These are phyloP conservation scores for Cladosporium sp. DNA, from an alignment of 2,329 filamentous ascomycete species.

Conservation along the genomic window DNA sequence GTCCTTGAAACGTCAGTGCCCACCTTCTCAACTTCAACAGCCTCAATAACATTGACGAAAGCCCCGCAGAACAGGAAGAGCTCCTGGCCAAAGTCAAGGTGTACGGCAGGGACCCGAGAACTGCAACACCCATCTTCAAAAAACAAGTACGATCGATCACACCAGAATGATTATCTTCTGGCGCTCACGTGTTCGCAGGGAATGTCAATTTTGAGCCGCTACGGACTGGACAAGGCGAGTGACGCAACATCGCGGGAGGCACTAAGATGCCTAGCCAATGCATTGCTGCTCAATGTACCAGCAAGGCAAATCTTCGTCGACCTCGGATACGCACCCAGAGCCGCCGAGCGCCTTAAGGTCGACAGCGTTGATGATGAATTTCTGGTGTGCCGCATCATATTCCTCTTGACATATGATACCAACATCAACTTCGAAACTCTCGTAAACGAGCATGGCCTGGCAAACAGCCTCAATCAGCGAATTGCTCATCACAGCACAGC, in stretches of 20 bases:
- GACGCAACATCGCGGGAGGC: slow-evolving; percentile 66
- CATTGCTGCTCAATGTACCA: slow-evolving; percentile 63
- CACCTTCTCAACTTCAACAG: background rate
- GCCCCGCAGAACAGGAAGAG: slow-evolving; percentile 54
- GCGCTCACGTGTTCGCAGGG: slow-evolving; percentile 50
- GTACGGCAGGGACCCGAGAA: slow-evolving; percentile 64
- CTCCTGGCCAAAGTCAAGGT: slow-evolving; percentile 65
- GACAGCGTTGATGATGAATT: slow-evolving; percentile 83
- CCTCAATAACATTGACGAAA: slow-evolving; percentile 6
- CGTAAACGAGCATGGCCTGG: slow-evolving; percentile 61
- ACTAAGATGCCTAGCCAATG: slow-evolving; percentile 78
- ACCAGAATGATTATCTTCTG: background rate
- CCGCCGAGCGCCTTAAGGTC: slow-evolving; percentile 64
- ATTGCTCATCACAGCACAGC: slow-evolving; percentile 39
- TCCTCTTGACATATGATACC: slow-evolving; percentile 73
- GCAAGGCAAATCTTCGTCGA: slow-evolving; percentile 71
- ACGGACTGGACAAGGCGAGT: slow-evolving; percentile 66
- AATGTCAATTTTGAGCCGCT: slow-evolving; percentile 60
- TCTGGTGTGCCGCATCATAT: slow-evolving; percentile 69
- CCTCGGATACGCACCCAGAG: slow-evolving; percentile 60
- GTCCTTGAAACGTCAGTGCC: slow-evolving; percentile 24
- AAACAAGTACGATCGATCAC: slow-evolving; percentile 50
- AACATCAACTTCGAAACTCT: slow-evolving; percentile 62
- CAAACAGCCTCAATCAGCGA: slow-evolving; percentile 62
- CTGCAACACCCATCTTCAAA: slow-evolving; percentile 82